Evolutionary conservation across 148 eudicot genomes (phyloP).

Genomic region (Linanthus parryae): DNA sequence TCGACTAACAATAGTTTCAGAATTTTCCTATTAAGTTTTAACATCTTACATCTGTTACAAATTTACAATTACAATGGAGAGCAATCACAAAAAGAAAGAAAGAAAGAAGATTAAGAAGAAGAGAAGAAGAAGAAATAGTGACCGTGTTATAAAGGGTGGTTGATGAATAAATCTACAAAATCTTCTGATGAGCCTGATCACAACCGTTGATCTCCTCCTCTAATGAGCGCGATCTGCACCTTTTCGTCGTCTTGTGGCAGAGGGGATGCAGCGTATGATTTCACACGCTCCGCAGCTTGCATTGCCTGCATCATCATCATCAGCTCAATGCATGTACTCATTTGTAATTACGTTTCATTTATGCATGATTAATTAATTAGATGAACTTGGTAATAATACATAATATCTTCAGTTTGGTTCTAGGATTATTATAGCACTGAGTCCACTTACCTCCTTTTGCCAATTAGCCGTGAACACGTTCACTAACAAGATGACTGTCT

Average conservation of each 20-base stretch:
- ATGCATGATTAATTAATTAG: neutral
- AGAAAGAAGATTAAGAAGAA: too few species aligned
- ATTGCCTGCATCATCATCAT: conserved; percentile 19
- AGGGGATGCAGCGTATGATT: conserved; percentile 14
- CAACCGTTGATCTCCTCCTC: conserved; percentile 3
- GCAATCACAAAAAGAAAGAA: too few species aligned
- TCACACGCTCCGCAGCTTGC: conserved; percentile 15
- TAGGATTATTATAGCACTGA: too few species aligned
- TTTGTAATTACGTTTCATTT: neutral
- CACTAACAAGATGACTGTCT: conserved; percentile 28
- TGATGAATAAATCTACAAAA: too few species aligned
- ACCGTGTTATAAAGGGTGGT: too few species aligned
- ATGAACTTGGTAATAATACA: neutral
- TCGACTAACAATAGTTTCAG: too few species aligned
- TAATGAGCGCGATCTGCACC: neutral
- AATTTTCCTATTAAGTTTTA: too few species aligned
- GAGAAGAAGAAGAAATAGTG: too few species aligned
- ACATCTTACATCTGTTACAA: too few species aligned
- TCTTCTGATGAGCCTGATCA: too few species aligned
- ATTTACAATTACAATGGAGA: too few species aligned
- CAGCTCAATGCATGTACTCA: conserved; percentile 1
- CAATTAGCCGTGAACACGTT: conserved; percentile 30
- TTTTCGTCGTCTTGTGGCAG: conserved; percentile 3
- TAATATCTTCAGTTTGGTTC: too few species aligned
- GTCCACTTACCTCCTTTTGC: conserved; percentile 31